Evolutionary conservation across 2,329 filamentous ascomycete genomes (phyloP).

Genomic region (Setomelanomma holmii): DNA sequence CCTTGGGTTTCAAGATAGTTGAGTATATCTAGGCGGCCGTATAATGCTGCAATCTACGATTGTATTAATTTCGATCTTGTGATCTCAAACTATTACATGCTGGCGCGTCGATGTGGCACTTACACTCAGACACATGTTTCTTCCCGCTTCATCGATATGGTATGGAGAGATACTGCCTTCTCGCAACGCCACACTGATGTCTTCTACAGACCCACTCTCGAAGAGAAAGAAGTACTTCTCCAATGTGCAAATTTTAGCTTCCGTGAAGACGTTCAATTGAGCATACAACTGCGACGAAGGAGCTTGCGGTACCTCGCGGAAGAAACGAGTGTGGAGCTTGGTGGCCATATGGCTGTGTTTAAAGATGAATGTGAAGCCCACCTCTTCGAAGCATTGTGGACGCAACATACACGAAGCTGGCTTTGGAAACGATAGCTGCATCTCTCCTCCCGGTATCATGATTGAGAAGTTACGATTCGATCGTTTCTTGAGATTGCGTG

Average conservation of each 20-base stretch:
- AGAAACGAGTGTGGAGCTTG: background rate
- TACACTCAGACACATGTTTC: slow-evolving; percentile 13
- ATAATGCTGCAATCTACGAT: slow-evolving; percentile 8
- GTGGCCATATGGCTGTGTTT: background rate
- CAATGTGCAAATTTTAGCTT: background rate
- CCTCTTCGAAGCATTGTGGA: background rate
- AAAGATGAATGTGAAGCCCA: background rate
- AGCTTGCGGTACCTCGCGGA: background rate
- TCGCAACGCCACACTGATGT: slow-evolving; percentile 17
- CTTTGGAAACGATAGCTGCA: background rate
- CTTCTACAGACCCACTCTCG: slow-evolving; percentile 4
- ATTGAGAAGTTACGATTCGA: too few relatives aligned
- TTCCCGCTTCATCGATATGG: slow-evolving; percentile 1
- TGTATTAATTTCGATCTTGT: too few relatives aligned
- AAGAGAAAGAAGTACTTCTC: background rate
- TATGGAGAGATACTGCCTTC: slow-evolving; percentile 19
- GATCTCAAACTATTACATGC: background rate
- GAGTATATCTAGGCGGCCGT: slow-evolving; percentile 13
- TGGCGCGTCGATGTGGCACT: background rate
- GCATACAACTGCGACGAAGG: background rate
- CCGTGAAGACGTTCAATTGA: slow-evolving; percentile 8
- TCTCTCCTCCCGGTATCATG: too few relatives aligned
- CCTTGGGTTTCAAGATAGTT: slow-evolving; percentile 21
- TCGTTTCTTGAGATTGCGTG: too few relatives aligned
- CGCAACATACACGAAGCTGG: background rate